Percentiles rank a stretch among this genome's conserved stretches.
Evolutionary conservation across 352 stramenopile genomes (phyloP).

Genomic region (Phytophthora lateralis): DNA sequence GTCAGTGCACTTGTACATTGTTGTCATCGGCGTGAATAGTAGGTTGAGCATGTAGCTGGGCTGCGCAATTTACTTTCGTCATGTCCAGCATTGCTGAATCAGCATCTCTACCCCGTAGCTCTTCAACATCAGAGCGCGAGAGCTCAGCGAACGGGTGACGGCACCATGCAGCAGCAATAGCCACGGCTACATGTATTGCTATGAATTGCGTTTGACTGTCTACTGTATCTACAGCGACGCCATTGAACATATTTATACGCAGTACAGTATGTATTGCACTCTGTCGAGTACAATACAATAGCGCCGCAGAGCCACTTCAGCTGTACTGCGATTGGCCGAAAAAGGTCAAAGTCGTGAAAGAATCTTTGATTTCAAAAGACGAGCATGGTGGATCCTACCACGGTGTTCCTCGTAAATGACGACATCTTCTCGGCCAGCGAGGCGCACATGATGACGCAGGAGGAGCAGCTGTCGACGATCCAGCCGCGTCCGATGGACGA

Average conservation of each 20-base stretch:
- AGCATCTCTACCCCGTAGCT: not conserved
- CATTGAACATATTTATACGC: too few relatives aligned
- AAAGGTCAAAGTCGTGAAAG: not conserved
- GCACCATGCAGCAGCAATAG: not conserved
- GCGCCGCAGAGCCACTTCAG: too few relatives aligned
- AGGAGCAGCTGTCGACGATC: conserved; percentile 24
- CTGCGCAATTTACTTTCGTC: not conserved
- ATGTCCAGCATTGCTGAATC: not conserved
- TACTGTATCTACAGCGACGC: too few relatives aligned
- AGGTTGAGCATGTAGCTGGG: not conserved
- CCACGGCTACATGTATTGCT: too few relatives aligned
- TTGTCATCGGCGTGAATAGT: not conserved
- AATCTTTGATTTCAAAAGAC: conserved; percentile 8
- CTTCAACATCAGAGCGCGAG: not conserved
- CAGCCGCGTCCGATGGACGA: conserved; percentile 32
- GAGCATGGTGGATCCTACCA: conserved; percentile 15
- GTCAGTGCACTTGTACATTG: not conserved
- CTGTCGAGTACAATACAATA: too few relatives aligned
- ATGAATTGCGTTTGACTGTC: too few relatives aligned
- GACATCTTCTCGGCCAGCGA: conserved; percentile 31
- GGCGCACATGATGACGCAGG: conserved; percentile 19
- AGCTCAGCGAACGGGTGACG: not conserved
- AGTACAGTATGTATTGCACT: too few relatives aligned
- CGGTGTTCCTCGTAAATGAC: conserved; percentile 44
- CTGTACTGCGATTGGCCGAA: conserved; percentile 22